phyloP scores from a whole-genome alignment of 495 filamentous ascomycete species.

The Cercophora newfieldiana region DNA sequence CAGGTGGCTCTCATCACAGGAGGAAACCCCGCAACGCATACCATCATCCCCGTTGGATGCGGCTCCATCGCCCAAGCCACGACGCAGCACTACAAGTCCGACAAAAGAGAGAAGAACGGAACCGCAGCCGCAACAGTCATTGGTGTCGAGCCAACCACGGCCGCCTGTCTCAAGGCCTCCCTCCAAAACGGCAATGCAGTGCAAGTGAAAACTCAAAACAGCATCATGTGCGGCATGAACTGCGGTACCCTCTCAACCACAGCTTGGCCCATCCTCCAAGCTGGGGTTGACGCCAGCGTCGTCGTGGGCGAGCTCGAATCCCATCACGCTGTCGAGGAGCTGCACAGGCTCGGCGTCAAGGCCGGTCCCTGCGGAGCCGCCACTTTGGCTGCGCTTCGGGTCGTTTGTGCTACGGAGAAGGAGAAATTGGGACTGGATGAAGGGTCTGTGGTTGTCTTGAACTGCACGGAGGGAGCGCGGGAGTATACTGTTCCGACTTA shows the following conservation, averaged over 20 bases:
- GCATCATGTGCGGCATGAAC: slow-evolving; percentile 69
- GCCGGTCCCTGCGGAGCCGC: slow-evolving; percentile 67
- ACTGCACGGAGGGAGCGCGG: slow-evolving; percentile 36
- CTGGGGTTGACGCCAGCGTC: slow-evolving; percentile 58
- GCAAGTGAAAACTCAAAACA: slow-evolving; percentile 49
- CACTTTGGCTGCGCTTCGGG: slow-evolving; percentile 57
- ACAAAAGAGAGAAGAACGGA: slow-evolving; percentile 18
- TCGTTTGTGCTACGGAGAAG: slow-evolving; percentile 36
- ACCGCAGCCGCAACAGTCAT: slow-evolving; percentile 37
- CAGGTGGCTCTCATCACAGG: slow-evolving; percentile 40
- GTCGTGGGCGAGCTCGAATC: slow-evolving; percentile 58
- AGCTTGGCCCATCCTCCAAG: slow-evolving; percentile 59
- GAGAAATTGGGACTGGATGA: slow-evolving; percentile 34
- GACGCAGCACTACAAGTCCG: slow-evolving; percentile 55
- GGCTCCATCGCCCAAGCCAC: slow-evolving; percentile 66
- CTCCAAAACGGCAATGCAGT: slow-evolving; percentile 47
- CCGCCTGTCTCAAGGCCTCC: slow-evolving; percentile 57
- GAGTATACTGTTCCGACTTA: slow-evolving; percentile 22
- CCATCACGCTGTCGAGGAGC: slow-evolving; percentile 52
- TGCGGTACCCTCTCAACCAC: slow-evolving; percentile 64
- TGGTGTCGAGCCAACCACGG: slow-evolving; percentile 64
- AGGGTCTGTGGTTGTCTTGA: slow-evolving; percentile 54
- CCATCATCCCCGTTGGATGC: slow-evolving; percentile 63
- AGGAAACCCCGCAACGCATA: slow-evolving; percentile 37
- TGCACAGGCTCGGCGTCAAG: slow-evolving; percentile 46